These are phyloP conservation scores for Phytophthora vignae DNA, from an alignment of 352 stramenopile genomes.

Conservation along the genomic window DNA sequence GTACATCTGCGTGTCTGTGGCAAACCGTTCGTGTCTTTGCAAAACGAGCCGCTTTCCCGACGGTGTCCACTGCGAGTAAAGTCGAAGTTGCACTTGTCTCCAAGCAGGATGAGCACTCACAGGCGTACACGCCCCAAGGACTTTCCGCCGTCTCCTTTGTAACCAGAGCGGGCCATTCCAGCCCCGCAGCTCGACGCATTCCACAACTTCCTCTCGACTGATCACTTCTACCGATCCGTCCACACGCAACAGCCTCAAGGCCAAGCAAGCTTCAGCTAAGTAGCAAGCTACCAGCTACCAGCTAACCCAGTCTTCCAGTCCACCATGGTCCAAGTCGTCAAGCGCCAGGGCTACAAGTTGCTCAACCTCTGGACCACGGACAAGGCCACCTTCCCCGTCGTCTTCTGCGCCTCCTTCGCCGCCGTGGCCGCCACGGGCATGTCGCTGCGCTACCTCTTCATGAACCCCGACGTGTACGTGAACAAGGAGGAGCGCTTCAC, in stretches of 20 bases:
- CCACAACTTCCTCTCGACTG: background rate
- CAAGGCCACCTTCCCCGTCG: conserved; percentile 66
- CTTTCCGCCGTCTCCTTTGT: background rate
- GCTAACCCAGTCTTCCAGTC: background rate
- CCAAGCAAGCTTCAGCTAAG: too few species aligned
- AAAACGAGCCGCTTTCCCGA: background rate
- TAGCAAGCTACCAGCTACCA: too few species aligned
- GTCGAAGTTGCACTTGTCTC: background rate
- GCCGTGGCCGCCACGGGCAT: conserved; percentile 42
- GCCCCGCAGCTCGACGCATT: background rate
- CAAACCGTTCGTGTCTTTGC: background rate
- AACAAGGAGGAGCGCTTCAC: conserved; percentile 66
- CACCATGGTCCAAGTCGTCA: conserved; percentile 27
- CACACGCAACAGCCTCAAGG: conserved; percentile 6
- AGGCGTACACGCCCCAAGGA: background rate
- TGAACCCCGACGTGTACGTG: conserved; percentile 73
- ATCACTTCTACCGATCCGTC: background rate
- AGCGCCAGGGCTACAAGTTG: conserved; percentile 37
- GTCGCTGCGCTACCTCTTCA: conserved; percentile 55
- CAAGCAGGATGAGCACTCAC: background rate
- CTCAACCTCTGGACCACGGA: conserved; percentile 72
- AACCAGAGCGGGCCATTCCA: background rate
- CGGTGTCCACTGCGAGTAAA: background rate
- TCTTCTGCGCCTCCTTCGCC: conserved; percentile 51
- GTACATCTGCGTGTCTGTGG: background rate